These are phyloP conservation scores for Colletotrichum tropicale DNA, from an alignment of 2,329 filamentous ascomycete genomes.

Conservation along the genomic window DNA sequence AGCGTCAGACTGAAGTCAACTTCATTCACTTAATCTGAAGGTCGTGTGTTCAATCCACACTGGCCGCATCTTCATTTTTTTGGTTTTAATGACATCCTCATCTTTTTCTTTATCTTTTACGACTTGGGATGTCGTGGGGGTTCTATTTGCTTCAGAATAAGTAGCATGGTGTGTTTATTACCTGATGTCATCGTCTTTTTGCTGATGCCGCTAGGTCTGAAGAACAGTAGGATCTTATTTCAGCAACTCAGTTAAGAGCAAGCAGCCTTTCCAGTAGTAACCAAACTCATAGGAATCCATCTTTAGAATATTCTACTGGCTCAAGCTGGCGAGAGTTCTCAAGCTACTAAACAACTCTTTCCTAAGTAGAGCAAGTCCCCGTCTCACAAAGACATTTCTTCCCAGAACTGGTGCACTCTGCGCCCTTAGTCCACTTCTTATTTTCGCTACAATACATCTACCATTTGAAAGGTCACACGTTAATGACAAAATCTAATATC, in stretches of 20 bases:
- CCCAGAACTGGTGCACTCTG: not conserved
- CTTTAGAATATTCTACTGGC: not conserved
- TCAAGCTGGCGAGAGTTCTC: not conserved
- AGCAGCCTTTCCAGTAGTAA: not conserved
- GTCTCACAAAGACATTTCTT: not conserved
- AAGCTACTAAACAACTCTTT: not conserved
- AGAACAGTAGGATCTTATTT: not conserved
- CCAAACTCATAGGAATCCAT: not conserved
- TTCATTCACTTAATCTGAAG: constrained; percentile 20
- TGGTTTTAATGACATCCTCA: not conserved
- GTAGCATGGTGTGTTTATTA: not conserved
- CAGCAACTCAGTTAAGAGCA: not conserved
- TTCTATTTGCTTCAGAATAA: not conserved
- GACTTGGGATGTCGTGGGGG: not conserved
- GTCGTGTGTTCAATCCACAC: constrained; percentile 22
- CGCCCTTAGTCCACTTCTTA: not conserved
- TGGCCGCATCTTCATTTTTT: constrained; percentile 3
- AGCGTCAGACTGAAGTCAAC: constrained; percentile 21
- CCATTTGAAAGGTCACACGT: not conserved
- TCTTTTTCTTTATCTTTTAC: not conserved
- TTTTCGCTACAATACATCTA: not conserved
- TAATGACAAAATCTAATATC: not conserved
- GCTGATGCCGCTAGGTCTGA: accelerated
- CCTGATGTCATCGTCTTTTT: not conserved
- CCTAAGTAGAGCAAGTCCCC: not conserved